Conservation (phyloP, 129 eudicot genomes). For the Apium graveolens region DNA sequence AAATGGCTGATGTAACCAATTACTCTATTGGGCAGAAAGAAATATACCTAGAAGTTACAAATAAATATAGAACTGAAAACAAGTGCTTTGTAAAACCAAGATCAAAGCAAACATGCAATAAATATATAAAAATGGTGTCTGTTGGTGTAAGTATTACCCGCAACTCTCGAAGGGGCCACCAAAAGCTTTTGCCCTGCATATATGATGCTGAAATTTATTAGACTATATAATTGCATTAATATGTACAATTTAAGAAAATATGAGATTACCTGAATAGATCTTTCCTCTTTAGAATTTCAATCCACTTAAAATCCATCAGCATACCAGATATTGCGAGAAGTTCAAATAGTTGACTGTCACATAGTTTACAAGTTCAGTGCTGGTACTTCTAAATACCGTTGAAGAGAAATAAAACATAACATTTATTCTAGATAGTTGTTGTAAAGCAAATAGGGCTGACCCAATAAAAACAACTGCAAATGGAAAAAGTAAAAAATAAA, state of each 20-base stretch:
- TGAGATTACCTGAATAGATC: conserved; percentile 50
- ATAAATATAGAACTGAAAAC: background rate
- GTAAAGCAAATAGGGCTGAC: too few species aligned
- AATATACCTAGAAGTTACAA: background rate
- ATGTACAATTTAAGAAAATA: background rate
- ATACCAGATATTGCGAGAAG: conserved; percentile 84
- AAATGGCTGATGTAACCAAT: background rate
- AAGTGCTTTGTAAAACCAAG: background rate
- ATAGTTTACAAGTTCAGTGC: conserved; percentile 11
- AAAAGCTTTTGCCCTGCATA: too few species aligned
- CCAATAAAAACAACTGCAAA: too few species aligned
- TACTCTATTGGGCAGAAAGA: background rate
- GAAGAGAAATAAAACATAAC: too few species aligned
- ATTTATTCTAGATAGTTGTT: too few species aligned
- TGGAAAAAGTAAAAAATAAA: too few species aligned
- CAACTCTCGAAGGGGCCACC: too few species aligned
- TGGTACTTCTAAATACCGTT: too few species aligned
- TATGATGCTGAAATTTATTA: too few species aligned
- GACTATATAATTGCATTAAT: too few species aligned
- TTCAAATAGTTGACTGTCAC: conserved; percentile 79
- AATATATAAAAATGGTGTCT: background rate
- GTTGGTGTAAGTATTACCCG: too few species aligned
- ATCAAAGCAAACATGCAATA: background rate
- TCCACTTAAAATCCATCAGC: conserved; percentile 98
- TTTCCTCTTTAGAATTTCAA: conserved; percentile 81